phyloP scores from a whole-genome alignment of 192 early-diverging fungal genomes.

The Coemansia sp. region DNA sequence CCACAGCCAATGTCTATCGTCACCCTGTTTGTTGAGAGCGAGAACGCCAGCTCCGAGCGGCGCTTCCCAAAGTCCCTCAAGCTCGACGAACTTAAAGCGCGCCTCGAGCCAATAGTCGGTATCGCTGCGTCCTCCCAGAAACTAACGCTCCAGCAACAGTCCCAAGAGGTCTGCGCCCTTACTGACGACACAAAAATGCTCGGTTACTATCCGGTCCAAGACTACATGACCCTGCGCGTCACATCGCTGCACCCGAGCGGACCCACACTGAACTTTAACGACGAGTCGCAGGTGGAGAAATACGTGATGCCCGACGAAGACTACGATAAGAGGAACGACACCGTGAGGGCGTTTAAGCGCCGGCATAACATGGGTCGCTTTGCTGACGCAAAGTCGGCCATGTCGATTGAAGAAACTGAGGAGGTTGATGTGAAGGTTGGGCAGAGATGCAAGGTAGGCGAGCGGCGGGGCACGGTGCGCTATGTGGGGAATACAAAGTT shows the following conservation, averaged over 20 bases:
- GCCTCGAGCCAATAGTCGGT: conserved; percentile 91
- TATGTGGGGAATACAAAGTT: conserved; percentile 78
- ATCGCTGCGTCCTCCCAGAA: conserved; percentile 68
- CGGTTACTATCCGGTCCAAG: conserved; percentile 80
- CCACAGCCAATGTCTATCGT: conserved; percentile 77
- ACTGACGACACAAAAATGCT: conserved; percentile 67
- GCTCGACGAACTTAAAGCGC: conserved; percentile 52
- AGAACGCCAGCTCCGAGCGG: conserved; percentile 80
- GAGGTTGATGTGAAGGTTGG: conserved; percentile 62
- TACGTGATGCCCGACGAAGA: conserved; percentile 87
- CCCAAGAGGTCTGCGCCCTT: conserved; percentile 52
- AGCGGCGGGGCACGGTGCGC: conserved; percentile 61
- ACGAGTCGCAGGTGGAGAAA: conserved; percentile 89
- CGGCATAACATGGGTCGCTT: conserved; percentile 88
- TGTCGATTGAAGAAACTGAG: conserved; percentile 78
- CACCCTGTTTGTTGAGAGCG: conserved; percentile 83
- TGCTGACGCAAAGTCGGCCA: conserved; percentile 70
- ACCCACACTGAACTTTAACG: conserved; percentile 69
- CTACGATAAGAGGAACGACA: conserved; percentile 78
- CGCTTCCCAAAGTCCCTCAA: conserved; percentile 63
- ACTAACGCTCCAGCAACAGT: conserved; percentile 60
- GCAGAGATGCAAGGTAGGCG: conserved; percentile 63
- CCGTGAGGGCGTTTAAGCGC: conserved; percentile 85
- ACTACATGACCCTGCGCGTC: conserved; percentile 80
- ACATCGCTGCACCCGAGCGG: conserved; percentile 8